phyloP scores from a whole-genome alignment of 352 stramenopile species.

The Phytophthora cactorum region DNA sequence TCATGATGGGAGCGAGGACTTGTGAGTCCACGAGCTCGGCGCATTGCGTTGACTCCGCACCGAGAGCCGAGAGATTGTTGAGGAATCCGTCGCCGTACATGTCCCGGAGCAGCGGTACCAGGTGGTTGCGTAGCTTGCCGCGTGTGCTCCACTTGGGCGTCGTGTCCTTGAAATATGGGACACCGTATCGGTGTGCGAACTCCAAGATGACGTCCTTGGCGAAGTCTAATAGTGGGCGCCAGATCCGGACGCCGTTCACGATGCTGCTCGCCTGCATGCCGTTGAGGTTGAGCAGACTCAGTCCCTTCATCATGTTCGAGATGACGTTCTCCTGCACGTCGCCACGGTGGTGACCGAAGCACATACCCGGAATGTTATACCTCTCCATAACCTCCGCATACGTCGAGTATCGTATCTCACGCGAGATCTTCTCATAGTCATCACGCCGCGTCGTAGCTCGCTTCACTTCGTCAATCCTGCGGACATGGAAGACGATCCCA shows the following conservation, averaged over 20 bases:
- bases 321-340: conserved; percentile 99
- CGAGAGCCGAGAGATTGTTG: conserved; percentile 81
- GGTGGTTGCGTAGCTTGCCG: conserved; percentile 95
- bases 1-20: conserved; percentile 69
- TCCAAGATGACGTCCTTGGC: conserved; percentile 96
- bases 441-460: conserved; percentile 92
- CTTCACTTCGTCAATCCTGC: conserved; percentile 93
- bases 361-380: conserved; percentile 88
- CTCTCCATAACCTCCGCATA: conserved; percentile 89
- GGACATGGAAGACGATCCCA: conserved; percentile 82
- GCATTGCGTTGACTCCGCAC: conserved; percentile 83
- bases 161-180: conserved; percentile 98
- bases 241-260: conserved; percentile 86
- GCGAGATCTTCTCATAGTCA: conserved; percentile 95
- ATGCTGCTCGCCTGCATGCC: conserved; percentile 91
- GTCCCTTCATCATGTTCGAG: conserved; percentile 97
- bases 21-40: conserved; percentile 65
- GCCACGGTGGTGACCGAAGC: conserved; percentile 96
- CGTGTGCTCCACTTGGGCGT: conserved; percentile 97
- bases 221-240: conserved; percentile 93
- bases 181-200: conserved; percentile 94
- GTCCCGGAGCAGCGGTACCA: conserved; percentile 94
- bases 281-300: conserved; percentile 93
- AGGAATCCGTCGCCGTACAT: conserved; percentile 94
- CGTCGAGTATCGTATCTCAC: conserved; percentile 93